Evolutionary conservation across 352 stramenopile species (phyloP), one percentile per base, ranked within the genome.

Genomic region (Globisporangium splendens): DNA sequence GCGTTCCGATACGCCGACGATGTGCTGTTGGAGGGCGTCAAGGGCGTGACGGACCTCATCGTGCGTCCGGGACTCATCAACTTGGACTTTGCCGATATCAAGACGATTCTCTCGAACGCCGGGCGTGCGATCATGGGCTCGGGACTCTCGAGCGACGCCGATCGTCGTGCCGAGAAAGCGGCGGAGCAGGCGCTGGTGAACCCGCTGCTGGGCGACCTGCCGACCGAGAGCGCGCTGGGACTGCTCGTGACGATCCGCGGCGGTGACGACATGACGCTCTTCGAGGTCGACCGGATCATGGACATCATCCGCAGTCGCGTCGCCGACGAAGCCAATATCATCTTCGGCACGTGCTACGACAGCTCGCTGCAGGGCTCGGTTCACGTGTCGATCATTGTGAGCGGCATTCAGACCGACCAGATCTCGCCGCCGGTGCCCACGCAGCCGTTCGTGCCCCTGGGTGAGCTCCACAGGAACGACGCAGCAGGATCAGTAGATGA

Each of bases 31-130:
- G 93, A 98, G 70, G 93, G 94, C 50, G 94, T 98, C 20, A 97
- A 98, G 56, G 95, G 93, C 46, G 97, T 98, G 48, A 98, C 95
- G 0, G 94, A 98, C 70, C 81, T 98, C 46, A 98, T 98, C 64
- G 84, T 98, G 56, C 95, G 95, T 56, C 94, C 95, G 8, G 96
- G 95, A 43, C 69, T 99, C n/a, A 97, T 99, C 54, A 99, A 99
- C 67, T 75, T 99, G 15, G 96, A 98, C 69, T 99, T 99, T 78
- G 96, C 95, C 21, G 96, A 99, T 71, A 97, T 99, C 56, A 91
- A 96, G 62, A 95, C 92, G 12, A 97, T 99, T 53, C 88, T 99
- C 65, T 92, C 88, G 35, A 92, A 95, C 68, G 95, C 95, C 7
- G 95, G 96, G 0, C 95, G 92, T 14, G 96, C 95, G 18, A 89